Evolutionary conservation across 208 protist genomes (phyloP).

Genomic region (Phytomonas francai): DNA sequence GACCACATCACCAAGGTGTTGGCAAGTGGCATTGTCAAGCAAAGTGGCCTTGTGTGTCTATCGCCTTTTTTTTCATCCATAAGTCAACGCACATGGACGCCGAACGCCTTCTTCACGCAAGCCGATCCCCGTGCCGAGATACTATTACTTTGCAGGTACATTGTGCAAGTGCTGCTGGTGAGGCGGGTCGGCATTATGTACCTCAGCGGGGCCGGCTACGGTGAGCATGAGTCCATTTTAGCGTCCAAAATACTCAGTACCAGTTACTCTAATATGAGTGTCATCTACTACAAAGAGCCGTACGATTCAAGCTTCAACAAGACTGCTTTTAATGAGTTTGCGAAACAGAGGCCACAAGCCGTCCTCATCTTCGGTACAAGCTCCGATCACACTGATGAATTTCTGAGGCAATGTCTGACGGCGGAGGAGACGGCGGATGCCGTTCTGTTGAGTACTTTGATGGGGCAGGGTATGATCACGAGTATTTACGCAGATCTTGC

Average conservation of each 20-base stretch:
- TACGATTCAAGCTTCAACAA: slow-evolving; percentile 13
- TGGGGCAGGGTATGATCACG: slow-evolving; percentile 17
- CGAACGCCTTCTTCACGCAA: slow-evolving; percentile 31
- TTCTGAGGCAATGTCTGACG: slow-evolving; percentile 20
- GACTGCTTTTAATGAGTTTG: slow-evolving; percentile 29
- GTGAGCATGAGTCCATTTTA: slow-evolving; percentile 19
- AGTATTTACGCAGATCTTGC: slow-evolving; percentile 14
- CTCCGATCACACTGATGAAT: slow-evolving; percentile 17
- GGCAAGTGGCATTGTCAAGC: slow-evolving; percentile 2
- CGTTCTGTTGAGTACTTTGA: slow-evolving; percentile 19
- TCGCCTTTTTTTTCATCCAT: slow-evolving; percentile 34
- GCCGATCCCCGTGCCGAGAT: slow-evolving; percentile 28
- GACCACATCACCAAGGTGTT: slow-evolving; percentile 3
- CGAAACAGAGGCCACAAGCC: slow-evolving; percentile 29
- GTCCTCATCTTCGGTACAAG: slow-evolving; percentile 27
- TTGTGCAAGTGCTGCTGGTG: slow-evolving; percentile 12
- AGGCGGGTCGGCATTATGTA: slow-evolving; percentile 49
- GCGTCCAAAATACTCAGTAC: slow-evolving; percentile 5
- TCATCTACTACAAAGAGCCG: slow-evolving; percentile 17
- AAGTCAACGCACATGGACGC: slow-evolving; percentile 25
- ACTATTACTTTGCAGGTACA: slow-evolving; percentile 20
- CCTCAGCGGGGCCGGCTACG: slow-evolving; percentile 21
- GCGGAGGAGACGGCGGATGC: slow-evolving; percentile 23
- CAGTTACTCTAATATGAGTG: slow-evolving; percentile 4
- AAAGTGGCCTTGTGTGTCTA: slow-evolving; percentile 21